Conservation (phyloP, 73 alveolate species). For the Paramecium caudatum region DNA sequence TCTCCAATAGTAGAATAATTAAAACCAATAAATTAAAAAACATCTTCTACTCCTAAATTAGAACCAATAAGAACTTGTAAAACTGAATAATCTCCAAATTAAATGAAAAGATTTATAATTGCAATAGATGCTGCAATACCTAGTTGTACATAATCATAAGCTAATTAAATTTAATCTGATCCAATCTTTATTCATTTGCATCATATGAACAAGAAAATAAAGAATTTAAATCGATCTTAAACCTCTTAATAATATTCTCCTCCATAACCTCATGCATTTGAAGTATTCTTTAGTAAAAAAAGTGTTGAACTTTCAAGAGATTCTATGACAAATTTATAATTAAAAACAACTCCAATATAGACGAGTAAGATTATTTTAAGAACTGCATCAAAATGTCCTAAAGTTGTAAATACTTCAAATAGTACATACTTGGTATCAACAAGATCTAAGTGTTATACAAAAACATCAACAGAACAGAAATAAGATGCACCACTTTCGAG, state of each 20-base stretch:
- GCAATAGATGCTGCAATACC: constrained; percentile 14
- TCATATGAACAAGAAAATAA: neutral
- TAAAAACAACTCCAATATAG: neutral
- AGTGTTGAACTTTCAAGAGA: constrained; percentile 17
- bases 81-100: constrained; percentile 28
- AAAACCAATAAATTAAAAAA: neutral
- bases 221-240: neutral
- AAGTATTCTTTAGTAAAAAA: neutral
- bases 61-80: neutral
- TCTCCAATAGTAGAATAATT: neutral
- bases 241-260: neutral
- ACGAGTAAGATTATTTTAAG: neutral
- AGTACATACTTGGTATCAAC: neutral
- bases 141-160: constrained; percentile 11
- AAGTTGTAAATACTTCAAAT: neutral
- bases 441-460: constrained; percentile 30
- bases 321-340: neutral
- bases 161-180: neutral
- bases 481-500: neutral
- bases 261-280: constrained; percentile 7
- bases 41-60: neutral
- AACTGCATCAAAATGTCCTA: constrained; percentile 8
- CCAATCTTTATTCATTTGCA: constrained; percentile 34
- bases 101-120: constrained; percentile 3
- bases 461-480: neutral